These are phyloP conservation scores for Globisporangium emineosum DNA, from an alignment of 352 stramenopile species.

Conservation along the genomic window DNA sequence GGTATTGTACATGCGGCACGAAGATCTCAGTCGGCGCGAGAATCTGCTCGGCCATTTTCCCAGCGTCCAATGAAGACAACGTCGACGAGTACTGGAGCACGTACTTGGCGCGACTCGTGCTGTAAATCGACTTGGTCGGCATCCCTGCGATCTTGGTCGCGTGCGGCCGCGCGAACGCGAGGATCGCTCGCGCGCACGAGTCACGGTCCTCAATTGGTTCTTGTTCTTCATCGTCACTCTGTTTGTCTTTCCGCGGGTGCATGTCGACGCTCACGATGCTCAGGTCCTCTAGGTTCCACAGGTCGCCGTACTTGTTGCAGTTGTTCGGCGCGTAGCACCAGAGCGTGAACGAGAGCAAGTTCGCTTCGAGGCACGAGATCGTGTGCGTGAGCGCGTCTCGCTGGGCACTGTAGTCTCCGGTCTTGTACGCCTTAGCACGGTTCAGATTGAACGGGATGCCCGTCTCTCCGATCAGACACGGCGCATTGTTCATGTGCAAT, in stretches of 20 bases:
- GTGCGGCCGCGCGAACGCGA: constrained; percentile 67
- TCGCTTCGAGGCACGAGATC: constrained; percentile 66
- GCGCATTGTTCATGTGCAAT: constrained; percentile 57
- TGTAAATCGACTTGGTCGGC: constrained; percentile 58
- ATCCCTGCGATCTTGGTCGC: constrained; percentile 64
- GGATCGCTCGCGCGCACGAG: constrained; percentile 38
- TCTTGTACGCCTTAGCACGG: constrained; percentile 33
- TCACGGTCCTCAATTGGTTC: constrained; percentile 27
- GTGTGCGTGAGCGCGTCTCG: constrained; percentile 74
- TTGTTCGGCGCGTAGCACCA: constrained; percentile 90
- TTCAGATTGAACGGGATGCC: constrained; percentile 77
- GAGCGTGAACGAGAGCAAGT: constrained; percentile 81
- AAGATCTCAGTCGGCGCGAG: constrained; percentile 53
- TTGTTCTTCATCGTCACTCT: constrained; percentile 2
- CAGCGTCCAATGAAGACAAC: constrained; percentile 7
- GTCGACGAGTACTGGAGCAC: constrained; percentile 47
- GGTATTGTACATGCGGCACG: constrained; percentile 75
- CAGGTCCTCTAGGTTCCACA: constrained; percentile 87
- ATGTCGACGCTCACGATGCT: constrained; percentile 63
- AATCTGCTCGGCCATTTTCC: constrained; percentile 24
- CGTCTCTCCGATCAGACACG: constrained; percentile 67
- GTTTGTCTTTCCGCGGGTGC: constrained; percentile 4
- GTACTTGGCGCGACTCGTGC: constrained; percentile 47
- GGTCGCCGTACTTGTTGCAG: constrained; percentile 68
- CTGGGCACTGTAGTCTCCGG: constrained; percentile 49